Evolutionary conservation across 1,139 yeast species (phyloP).

Genomic region (Yamadazyma taylorii): DNA sequence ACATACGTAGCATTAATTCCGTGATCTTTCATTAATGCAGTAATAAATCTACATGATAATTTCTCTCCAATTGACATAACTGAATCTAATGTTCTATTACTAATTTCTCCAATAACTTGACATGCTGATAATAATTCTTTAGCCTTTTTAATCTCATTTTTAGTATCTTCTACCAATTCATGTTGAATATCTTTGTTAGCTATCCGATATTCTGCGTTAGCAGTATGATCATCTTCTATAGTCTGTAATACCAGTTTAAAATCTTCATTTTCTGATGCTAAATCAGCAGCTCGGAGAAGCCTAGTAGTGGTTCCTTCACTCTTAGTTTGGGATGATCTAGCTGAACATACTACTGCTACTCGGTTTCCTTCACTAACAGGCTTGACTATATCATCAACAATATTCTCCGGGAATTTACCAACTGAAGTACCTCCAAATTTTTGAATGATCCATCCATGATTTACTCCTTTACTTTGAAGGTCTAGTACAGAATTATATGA

Average conservation of each 20-base stretch:
- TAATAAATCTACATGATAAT: slow-evolving; percentile 83
- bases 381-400: slow-evolving; percentile 80
- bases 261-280: slow-evolving; percentile 60
- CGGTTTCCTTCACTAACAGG: slow-evolving; percentile 57
- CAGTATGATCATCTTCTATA: slow-evolving; percentile 74
- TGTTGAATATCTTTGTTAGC: slow-evolving; percentile 42
- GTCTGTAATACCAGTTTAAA: slow-evolving; percentile 54
- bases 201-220: slow-evolving; percentile 65
- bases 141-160: slow-evolving; percentile 65
- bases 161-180: slow-evolving; percentile 56
- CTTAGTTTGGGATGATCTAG: slow-evolving; percentile 87
- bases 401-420: slow-evolving; percentile 86
- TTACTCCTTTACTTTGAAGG: slow-evolving; percentile 23
- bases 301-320: slow-evolving; percentile 94
- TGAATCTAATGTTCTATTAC: slow-evolving; percentile 82
- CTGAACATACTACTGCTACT: slow-evolving; percentile 97
- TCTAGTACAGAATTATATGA: slow-evolving; percentile 48
- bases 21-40: slow-evolving; percentile 77
- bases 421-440: slow-evolving; percentile 98
- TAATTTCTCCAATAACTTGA: slow-evolving; percentile 86
- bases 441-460: slow-evolving; percentile 80
- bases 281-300: slow-evolving; percentile 75
- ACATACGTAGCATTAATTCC: slow-evolving; percentile 77
- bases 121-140: slow-evolving; percentile 79
- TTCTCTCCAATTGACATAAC: slow-evolving; percentile 95